phyloP scores from a whole-genome alignment of 1,284 basidiomycete genomes.

The Phlebopus sp. region DNA sequence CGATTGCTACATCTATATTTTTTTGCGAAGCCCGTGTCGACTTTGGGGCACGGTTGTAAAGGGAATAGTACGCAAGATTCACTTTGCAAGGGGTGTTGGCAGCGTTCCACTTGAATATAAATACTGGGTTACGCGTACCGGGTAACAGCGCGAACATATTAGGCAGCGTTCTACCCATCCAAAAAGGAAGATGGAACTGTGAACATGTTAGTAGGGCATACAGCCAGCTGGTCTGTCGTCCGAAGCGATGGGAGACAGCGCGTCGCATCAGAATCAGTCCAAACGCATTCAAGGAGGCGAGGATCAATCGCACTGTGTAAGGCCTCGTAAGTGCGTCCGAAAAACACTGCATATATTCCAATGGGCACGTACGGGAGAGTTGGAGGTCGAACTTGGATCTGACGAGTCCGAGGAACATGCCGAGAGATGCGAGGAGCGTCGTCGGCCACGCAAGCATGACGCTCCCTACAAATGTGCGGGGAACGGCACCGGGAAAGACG shows the following conservation, averaged over 20 bases:
- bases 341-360: background rate
- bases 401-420: conserved; percentile 41
- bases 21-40: conserved; percentile 37
- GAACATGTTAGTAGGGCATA: conserved; percentile 70
- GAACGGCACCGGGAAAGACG: conserved; percentile 86
- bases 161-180: conserved; percentile 89
- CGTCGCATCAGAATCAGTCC: conserved; percentile 65
- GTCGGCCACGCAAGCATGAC: conserved; percentile 56
- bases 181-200: conserved; percentile 93
- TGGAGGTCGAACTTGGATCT: conserved; percentile 61
- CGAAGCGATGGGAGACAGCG: conserved; percentile 63
- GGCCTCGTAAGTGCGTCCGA: background rate
- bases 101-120: conserved; percentile 3
- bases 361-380: conserved; percentile 48
- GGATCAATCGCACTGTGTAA: conserved; percentile 66
- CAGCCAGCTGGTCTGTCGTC: conserved; percentile 51
- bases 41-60: conserved; percentile 49
- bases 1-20: conserved; percentile 40
- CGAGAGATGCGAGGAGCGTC: conserved; percentile 43
- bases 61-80: conserved; percentile 57
- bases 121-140: conserved; percentile 44
- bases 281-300: conserved; percentile 68
- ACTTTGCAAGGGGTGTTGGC: conserved; percentile 40
- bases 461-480: conserved; percentile 83
- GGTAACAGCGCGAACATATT: conserved; percentile 90